These are phyloP conservation scores for Ramaria sp. DNA, from an alignment of 768 basidiomycete genomes.

Conservation along the genomic window DNA sequence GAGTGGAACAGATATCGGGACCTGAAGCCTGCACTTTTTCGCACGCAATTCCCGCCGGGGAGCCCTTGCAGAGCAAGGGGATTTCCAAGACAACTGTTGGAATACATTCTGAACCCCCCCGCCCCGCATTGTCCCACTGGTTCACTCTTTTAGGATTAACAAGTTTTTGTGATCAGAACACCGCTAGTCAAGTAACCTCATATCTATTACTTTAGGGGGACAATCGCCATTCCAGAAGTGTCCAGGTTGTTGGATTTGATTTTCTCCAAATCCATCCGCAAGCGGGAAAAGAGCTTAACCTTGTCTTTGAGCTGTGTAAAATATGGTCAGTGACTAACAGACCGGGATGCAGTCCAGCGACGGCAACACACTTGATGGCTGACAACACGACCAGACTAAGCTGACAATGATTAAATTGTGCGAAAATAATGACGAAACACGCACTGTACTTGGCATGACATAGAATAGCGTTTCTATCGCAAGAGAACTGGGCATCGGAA, in stretches of 20 bases:
- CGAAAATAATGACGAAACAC: neutral
- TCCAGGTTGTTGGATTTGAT: slow-evolving; percentile 15
- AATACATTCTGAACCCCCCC: too few relatives aligned
- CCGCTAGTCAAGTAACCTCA: too few relatives aligned
- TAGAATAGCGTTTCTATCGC: slow-evolving; percentile 56
- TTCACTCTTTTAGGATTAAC: too few relatives aligned
- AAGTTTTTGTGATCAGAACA: too few relatives aligned
- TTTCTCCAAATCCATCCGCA: slow-evolving; percentile 22
- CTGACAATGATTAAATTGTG: neutral
- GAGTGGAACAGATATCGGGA: too few relatives aligned
- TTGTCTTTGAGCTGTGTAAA: slow-evolving; percentile 33
- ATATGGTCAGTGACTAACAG: neutral
- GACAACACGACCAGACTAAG: slow-evolving; percentile 52
- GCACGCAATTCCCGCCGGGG: too few relatives aligned
- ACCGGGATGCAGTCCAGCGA: neutral
- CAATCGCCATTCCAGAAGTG: neutral
- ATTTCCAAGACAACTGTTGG: too few relatives aligned
- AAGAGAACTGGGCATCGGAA: neutral
- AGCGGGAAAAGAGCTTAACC: slow-evolving; percentile 27
- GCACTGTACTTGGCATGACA: slow-evolving; percentile 54
- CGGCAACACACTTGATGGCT: slow-evolving; percentile 48
- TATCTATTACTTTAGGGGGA: neutral
- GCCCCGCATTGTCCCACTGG: too few relatives aligned
- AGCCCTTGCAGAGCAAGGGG: too few relatives aligned
- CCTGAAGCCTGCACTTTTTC: too few relatives aligned